A percentile compares a stretch with the other conserved stretches of the same genome.
Evolutionary conservation across 148 eudicot genomes (phyloP).

Genomic region (Dianthus caryophyllus): DNA sequence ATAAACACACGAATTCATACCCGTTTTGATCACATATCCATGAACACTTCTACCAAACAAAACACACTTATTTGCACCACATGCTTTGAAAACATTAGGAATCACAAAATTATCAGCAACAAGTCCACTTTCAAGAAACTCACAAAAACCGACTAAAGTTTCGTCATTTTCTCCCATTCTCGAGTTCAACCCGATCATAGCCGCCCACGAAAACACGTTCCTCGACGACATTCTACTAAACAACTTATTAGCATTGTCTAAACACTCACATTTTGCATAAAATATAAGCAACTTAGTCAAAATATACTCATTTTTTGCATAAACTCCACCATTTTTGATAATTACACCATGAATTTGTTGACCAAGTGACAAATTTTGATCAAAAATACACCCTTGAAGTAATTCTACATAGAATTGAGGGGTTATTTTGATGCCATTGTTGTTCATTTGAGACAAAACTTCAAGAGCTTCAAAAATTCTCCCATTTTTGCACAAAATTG

Average conservation of each 20-base stretch:
- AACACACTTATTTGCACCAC: slow-evolving; percentile 37
- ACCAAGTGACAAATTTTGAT: slow-evolving; percentile 34
- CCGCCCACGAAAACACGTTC: slow-evolving; percentile 53
- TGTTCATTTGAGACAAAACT: slow-evolving; percentile 28
- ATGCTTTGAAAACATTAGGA: slow-evolving; percentile 55
- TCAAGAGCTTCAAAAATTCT: slow-evolving; percentile 37
- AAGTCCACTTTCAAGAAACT: slow-evolving; percentile 44
- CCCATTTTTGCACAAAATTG: slow-evolving; percentile 32
- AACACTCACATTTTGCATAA: slow-evolving; percentile 48
- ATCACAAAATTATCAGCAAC: slow-evolving; percentile 33
- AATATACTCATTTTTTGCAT: slow-evolving; percentile 42
- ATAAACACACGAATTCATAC: slow-evolving; percentile 44
- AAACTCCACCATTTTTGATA: slow-evolving; percentile 44
- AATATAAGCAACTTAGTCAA: slow-evolving; percentile 51
- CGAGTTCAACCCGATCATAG: slow-evolving; percentile 43
- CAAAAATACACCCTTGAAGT: slow-evolving; percentile 45
- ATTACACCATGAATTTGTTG: slow-evolving; percentile 50
- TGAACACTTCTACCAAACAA: slow-evolving; percentile 47
- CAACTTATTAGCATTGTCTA: slow-evolving; percentile 26
- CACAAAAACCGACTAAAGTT: slow-evolving; percentile 32
- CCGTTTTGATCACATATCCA: slow-evolving; percentile 43
- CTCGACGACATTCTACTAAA: slow-evolving; percentile 25
- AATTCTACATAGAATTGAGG: slow-evolving; percentile 42
- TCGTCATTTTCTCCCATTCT: slow-evolving; percentile 32
- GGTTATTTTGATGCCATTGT: slow-evolving; percentile 26